Evolutionary conservation across 805 yeast genomes (phyloP).

Genomic region (Kodamaea hsintzibuensis): DNA sequence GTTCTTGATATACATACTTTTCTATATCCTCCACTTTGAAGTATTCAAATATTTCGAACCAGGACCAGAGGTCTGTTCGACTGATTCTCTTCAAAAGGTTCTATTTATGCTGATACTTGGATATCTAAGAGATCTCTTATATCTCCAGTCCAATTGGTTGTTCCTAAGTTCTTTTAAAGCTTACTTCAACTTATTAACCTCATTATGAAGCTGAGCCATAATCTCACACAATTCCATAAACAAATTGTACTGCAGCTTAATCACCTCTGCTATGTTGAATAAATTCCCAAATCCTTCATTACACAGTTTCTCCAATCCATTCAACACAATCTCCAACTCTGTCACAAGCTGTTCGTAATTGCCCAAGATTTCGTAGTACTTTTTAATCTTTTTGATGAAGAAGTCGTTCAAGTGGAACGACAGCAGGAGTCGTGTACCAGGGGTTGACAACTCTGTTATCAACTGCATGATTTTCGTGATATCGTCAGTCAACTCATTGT

Average conservation of each 20-base stretch:
- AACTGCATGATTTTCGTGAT: constrained; percentile 55
- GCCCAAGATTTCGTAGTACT: constrained; percentile 46
- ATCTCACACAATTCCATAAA: constrained; percentile 77
- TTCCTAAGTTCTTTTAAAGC: too few relatives aligned
- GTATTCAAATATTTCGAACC: neutral
- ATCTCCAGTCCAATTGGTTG: too few relatives aligned
- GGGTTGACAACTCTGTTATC: constrained; percentile 50
- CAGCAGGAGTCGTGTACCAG: constrained; percentile 59
- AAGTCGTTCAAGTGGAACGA: constrained; percentile 55
- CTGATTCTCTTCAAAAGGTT: neutral
- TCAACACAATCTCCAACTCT: constrained; percentile 56
- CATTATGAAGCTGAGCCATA: constrained; percentile 65
- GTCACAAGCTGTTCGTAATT: constrained; percentile 64
- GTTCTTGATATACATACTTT: too few relatives aligned
- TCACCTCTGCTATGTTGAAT: constrained; percentile 54
- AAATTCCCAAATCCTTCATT: constrained; percentile 43
- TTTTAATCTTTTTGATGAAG: constrained; percentile 52
- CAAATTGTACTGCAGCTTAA: constrained; percentile 65
- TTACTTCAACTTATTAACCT: constrained; percentile 21
- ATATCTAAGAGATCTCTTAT: too few relatives aligned
- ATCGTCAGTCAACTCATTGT: constrained; percentile 47
- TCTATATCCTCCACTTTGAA: neutral
- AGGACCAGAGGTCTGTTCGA: neutral
- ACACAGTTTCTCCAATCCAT: constrained; percentile 41
- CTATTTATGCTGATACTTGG: neutral